These are phyloP conservation scores for Chalciporus piperatoides DNA, from an alignment of 1,284 basidiomycete genomes.

Conservation along the genomic window DNA sequence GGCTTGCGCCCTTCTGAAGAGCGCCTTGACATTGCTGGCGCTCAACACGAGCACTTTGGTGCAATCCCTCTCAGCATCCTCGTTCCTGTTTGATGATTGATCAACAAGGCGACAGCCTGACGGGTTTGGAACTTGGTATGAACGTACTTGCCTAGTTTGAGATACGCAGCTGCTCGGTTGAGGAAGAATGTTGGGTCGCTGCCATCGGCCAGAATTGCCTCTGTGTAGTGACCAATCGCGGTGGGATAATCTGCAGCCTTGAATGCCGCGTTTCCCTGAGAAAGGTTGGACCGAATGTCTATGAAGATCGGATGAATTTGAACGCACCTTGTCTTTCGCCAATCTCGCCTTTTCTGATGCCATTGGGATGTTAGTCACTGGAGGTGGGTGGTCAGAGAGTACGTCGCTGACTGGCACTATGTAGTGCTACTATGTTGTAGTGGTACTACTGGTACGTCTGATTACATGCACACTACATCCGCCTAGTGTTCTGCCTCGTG, in stretches of 20 bases:
- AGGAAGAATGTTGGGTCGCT: constrained; percentile 65
- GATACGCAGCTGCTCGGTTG: constrained; percentile 79
- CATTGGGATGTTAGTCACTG: no score
- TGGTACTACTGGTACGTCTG: no score
- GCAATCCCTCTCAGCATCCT: constrained; percentile 75
- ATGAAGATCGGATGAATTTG: background rate
- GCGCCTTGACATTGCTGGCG: constrained; percentile 62
- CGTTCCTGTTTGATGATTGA: constrained; percentile 41
- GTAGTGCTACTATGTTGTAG: no score
- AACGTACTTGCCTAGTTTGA: constrained; percentile 82
- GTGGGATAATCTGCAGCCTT: constrained; percentile 48
- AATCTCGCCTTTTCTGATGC: constrained; percentile 33
- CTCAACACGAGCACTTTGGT: constrained; percentile 51
- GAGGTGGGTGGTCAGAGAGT: no score
- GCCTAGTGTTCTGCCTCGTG: background rate
- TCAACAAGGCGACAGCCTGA: constrained; percentile 8
- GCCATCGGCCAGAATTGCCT: constrained; percentile 64
- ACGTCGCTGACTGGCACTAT: no score
- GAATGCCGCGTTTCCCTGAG: constrained; percentile 61
- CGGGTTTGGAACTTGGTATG: constrained; percentile 2
- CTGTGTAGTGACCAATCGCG: constrained; percentile 67
- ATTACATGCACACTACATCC: background rate
- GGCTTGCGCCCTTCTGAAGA: constrained; percentile 72
- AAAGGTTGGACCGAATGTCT: background rate
- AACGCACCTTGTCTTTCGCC: constrained; percentile 32